Evolutionary conservation across 169 alveolate species (phyloP), one percentile per base, ranked within the genome.

Genomic region (Amoebophrya sp.): DNA sequence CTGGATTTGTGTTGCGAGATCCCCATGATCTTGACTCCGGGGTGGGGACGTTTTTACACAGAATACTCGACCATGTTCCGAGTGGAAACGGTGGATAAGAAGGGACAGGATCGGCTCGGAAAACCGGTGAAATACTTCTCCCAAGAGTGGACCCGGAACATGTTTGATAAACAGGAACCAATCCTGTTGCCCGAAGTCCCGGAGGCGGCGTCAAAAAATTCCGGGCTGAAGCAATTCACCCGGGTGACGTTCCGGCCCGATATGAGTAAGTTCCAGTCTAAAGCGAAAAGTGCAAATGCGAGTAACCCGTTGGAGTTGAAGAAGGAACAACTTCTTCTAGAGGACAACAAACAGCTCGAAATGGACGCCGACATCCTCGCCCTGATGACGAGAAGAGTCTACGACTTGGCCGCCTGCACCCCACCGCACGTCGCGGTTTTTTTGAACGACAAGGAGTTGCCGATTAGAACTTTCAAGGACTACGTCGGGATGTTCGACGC

Each of bases 341-440:
- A 25, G 29, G 32, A 25, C 83, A 7, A 3, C 35, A 66, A n/a
- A 3, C 1, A 66, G 83, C 1, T 66, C 39, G 35, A 25, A 25
- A 39, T 89, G 53, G 93, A 91, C 88, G 93, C 38, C 47, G 95
- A 94, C 77, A 23, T 91, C 92, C 77, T 94, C 39, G 91, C 97
- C 40, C 94, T 99, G 92, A 93, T 99, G 93, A 94, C 94, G 91
- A 98, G 98, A 94, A 96, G 99, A 92, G 99, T 98, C 41, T 98
- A 98, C 95, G 99, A 99, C 94, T 94, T 99, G 94, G 99, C 99
- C 35, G 99, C 99, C 18, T 96, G 98, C 0, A 66, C 83, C 1
- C 83, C 83, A 0, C 95, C 98, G 40, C 98, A 94, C 89, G 94
- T 92, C 40, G 98, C 97, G 10, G 99, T 99, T 0, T 97, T 94